Evolutionary conservation across 345 rosid species (phyloP).

Genomic region (Nasturtium officinale): DNA sequence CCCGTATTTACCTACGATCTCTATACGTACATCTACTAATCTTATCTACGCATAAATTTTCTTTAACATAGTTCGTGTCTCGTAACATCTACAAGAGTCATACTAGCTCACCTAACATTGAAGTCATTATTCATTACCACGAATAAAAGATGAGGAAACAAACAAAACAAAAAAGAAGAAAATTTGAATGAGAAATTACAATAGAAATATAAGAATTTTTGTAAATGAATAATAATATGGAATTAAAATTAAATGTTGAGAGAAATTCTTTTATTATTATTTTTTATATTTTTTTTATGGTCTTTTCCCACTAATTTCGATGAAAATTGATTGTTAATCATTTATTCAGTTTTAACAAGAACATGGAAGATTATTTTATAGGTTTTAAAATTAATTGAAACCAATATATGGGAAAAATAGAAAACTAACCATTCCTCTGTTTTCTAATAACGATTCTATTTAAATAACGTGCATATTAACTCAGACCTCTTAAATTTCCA

Average conservation of each 20-base stretch:
- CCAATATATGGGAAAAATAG: background rate
- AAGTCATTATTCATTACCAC: slow-evolving; percentile 5
- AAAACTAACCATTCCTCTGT: background rate
- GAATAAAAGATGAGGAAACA: background rate
- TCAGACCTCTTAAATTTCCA: slow-evolving; percentile 3
- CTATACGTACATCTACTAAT: slow-evolving; percentile 23
- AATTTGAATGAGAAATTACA: background rate
- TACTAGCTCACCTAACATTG: slow-evolving; percentile 20
- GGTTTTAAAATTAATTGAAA: background rate
- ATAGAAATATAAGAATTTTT: background rate
- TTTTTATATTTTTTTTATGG: slow-evolving; percentile 17
- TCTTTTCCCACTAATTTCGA: slow-evolving; percentile 27
- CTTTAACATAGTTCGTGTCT: slow-evolving; percentile 20
- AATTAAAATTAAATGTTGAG: background rate
- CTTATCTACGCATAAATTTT: slow-evolving; percentile 29
- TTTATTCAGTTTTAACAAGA: slow-evolving; percentile 4
- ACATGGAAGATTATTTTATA: background rate
- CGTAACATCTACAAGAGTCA: slow-evolving; percentile 13
- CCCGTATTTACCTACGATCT: slow-evolving; percentile 7
- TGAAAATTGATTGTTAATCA: slow-evolving; percentile 3
- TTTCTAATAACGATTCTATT: background rate
- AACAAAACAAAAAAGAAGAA: background rate
- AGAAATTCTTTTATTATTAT: background rate
- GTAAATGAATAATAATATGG: background rate
- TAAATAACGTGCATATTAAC: slow-evolving; percentile 12